Evolutionary conservation across 2,329 filamentous ascomycete species (phyloP).

Genomic region (Periconia macrospinosa): DNA sequence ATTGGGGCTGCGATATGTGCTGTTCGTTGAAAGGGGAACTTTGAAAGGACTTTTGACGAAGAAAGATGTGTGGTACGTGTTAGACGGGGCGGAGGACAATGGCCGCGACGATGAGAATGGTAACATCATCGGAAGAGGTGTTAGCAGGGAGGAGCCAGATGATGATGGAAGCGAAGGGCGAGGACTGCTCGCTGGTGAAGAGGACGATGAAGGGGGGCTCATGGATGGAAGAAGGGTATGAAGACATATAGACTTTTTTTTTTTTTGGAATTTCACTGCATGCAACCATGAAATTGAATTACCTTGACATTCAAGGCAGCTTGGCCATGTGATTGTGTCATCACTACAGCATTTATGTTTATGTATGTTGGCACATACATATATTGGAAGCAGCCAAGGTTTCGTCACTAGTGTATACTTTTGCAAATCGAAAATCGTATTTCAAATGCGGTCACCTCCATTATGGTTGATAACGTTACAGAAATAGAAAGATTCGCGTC

Average conservation of each 20-base stretch:
- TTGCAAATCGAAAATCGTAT: too few relatives aligned
- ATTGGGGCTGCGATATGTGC: slow-evolving; percentile 84
- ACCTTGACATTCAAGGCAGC: too few relatives aligned
- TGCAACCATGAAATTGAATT: too few relatives aligned
- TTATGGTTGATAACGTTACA: not conserved
- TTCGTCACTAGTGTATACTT: too few relatives aligned
- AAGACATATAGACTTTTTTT: not conserved
- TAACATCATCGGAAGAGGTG: slow-evolving; percentile 27
- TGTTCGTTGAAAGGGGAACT: slow-evolving; percentile 81
- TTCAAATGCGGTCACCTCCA: too few relatives aligned
- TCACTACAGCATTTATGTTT: too few relatives aligned
- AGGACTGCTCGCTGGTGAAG: slow-evolving; percentile 38
- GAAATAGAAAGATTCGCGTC: not conserved
- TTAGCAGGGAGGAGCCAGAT: slow-evolving; percentile 38
- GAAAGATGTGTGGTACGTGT: slow-evolving; percentile 94
- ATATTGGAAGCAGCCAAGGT: too few relatives aligned
- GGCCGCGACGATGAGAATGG: slow-evolving; percentile 14
- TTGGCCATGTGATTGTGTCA: too few relatives aligned
- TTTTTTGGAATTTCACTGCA: not conserved
- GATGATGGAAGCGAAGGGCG: slow-evolving; percentile 42
- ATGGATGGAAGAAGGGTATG: slow-evolving; percentile 7
- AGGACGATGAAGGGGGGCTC: not conserved
- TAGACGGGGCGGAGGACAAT: slow-evolving; percentile 63
- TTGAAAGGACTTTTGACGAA: slow-evolving; percentile 89
- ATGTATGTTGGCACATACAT: too few relatives aligned